Conservation (phyloP, 768 basidiomycete genomes). For the Macrolepiota fuliginosa region DNA sequence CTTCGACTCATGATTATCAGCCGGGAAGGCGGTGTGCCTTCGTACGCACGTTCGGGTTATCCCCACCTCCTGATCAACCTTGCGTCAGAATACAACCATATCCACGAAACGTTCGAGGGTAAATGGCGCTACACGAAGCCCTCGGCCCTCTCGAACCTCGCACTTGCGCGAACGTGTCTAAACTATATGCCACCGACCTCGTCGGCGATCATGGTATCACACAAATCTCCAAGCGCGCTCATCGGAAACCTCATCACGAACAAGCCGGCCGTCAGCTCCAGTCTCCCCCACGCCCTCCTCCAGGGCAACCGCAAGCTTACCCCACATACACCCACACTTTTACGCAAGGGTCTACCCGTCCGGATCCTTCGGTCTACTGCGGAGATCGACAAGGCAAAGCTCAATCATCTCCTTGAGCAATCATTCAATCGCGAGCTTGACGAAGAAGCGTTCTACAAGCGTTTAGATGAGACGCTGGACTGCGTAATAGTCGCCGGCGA, state of each 20-base stretch:
- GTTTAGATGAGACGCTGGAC: constrained; percentile 77
- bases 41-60: constrained; percentile 91
- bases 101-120: constrained; percentile 78
- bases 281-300: constrained; percentile 89
- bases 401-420: constrained; percentile 82
- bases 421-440: constrained; percentile 80
- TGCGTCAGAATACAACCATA: constrained; percentile 80
- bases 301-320: constrained; percentile 86
- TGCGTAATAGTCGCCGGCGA: constrained; percentile 94
- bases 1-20: constrained; percentile 97
- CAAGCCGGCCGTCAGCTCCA: constrained; percentile 93
- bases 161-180: constrained; percentile 83
- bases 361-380: constrained; percentile 68
- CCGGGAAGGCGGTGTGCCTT: constrained; percentile 93
- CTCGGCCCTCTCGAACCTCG: constrained; percentile 81
- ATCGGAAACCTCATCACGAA: constrained; percentile 98
- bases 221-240: constrained; percentile 91
- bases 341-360: constrained; percentile 86
- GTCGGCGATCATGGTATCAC: constrained; percentile 95
- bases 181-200: constrained; percentile 90
- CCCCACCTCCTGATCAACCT: constrained; percentile 97
- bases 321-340: constrained; percentile 86
- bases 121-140: constrained; percentile 79
- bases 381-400: constrained; percentile 72
- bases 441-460: constrained; percentile 69